A percentile compares a stretch with the other conserved stretches of the same genome.
phyloP scores from a whole-genome alignment of 2,329 filamentous ascomycete species.

The Volutella citrinella region DNA sequence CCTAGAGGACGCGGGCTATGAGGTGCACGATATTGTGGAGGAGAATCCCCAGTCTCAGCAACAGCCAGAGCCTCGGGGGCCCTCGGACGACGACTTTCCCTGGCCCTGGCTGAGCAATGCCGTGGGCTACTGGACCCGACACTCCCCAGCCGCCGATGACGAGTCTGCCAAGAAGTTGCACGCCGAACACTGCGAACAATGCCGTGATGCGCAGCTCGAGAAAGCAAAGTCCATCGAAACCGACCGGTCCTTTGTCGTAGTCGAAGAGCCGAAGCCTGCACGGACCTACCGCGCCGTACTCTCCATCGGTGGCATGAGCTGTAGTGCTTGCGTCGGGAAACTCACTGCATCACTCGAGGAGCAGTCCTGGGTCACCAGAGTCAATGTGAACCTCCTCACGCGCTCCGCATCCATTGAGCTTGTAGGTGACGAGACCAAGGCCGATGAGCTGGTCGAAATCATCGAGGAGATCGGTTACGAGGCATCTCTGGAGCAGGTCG shows the following conservation, averaged over 20 bases:
- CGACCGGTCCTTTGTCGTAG: conserved; percentile 1
- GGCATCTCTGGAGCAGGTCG: background rate
- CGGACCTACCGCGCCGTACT: background rate
- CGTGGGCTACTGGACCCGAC: background rate
- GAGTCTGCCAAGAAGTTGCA: background rate
- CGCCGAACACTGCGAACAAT: conserved; percentile 1
- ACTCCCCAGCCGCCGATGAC: background rate
- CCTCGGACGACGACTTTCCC: conserved; percentile 1
- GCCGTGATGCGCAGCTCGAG: background rate
- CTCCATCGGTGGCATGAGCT: background rate
- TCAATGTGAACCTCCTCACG: conserved; percentile 1
- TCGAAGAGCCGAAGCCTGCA: background rate
- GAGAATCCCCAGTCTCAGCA: too few relatives aligned
- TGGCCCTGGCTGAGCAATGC: background rate
- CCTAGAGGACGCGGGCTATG: conserved; percentile 1
- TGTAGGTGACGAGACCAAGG: background rate
- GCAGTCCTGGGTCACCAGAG: background rate
- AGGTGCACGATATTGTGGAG: background rate
- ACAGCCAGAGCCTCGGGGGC: too few relatives aligned
- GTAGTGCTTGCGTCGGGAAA: conserved; percentile 1
- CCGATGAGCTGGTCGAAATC: background rate
- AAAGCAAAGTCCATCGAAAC: background rate
- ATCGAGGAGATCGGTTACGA: conserved; percentile 1
- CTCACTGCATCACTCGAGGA: conserved; percentile 1
- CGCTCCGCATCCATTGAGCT: background rate